A percentile compares a stretch with the other conserved stretches of the same genome.
Conservation (phyloP, 306 rosid species). For the Abrus precatorius region DNA sequence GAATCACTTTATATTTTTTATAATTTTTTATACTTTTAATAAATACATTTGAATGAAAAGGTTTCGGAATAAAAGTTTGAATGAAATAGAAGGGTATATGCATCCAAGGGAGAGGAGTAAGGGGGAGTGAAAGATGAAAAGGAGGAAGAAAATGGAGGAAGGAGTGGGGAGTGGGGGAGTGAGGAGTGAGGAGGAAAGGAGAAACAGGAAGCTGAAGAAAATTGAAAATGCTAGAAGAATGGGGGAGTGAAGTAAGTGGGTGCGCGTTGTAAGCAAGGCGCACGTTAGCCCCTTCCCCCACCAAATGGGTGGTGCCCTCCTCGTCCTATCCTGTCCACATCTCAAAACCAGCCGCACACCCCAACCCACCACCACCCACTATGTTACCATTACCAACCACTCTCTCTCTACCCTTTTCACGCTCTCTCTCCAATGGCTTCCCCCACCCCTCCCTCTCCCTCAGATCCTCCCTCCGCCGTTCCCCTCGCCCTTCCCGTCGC, state of each 20-base stretch:
- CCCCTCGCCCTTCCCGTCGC: slow-evolving; percentile 62
- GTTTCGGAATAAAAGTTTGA: too few relatives aligned
- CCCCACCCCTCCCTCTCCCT: slow-evolving; percentile 49
- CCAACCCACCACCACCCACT: slow-evolving; percentile 47
- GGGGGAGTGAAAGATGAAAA: too few relatives aligned
- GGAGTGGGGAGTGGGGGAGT: too few relatives aligned
- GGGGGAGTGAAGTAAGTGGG: slow-evolving; percentile 13
- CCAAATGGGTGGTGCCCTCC: slow-evolving; percentile 90
- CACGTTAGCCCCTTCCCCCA: slow-evolving; percentile 59
- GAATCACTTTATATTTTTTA: too few relatives aligned
- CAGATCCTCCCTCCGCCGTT: slow-evolving; percentile 54
- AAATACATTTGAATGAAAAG: too few relatives aligned
- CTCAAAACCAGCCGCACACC: slow-evolving; percentile 82
- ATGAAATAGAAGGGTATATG: too few relatives aligned
- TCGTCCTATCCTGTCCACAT: slow-evolving; percentile 72
- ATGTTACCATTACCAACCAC: slow-evolving; percentile 62
- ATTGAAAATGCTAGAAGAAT: neutral
- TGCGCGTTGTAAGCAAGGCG: slow-evolving; percentile 40
- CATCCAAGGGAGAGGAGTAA: too few relatives aligned
- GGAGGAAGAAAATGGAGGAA: too few relatives aligned
- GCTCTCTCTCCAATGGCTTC: slow-evolving; percentile 58
- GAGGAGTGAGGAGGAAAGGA: too few relatives aligned
- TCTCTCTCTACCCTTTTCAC: neutral
- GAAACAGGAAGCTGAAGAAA: too few relatives aligned
- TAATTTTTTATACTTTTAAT: too few relatives aligned